These are phyloP conservation scores for Diaporthe vaccinii DNA, from an alignment of 2,329 filamentous ascomycete species.

Conservation along the genomic window DNA sequence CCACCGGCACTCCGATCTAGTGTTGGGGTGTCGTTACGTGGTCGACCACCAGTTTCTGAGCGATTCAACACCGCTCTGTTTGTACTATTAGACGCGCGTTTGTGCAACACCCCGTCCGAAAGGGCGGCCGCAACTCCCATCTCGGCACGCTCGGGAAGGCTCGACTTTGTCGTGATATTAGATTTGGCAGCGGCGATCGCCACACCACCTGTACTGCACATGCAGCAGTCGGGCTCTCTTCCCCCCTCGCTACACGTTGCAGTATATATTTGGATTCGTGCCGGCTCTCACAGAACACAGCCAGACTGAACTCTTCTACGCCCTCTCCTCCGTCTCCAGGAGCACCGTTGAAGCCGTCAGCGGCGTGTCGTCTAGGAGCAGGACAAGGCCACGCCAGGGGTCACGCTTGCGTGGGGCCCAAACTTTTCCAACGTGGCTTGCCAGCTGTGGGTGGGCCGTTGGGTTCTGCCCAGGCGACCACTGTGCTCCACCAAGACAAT, in stretches of 20 bases:
- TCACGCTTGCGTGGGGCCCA: not conserved
- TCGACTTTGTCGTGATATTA: constrained; percentile 11
- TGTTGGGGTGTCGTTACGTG: not conserved
- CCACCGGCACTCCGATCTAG: not conserved
- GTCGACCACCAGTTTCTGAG: not conserved
- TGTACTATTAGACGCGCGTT: constrained; percentile 14
- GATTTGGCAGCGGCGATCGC: constrained; percentile 9
- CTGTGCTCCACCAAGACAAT: constrained; percentile 23
- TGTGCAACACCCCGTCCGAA: constrained; percentile 12
- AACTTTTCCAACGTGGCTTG: constrained; percentile 18
- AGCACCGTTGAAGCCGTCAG: not conserved
- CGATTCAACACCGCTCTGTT: not conserved
- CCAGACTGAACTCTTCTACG: not conserved
- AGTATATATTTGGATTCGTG: not conserved
- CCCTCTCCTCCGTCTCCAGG: not conserved
- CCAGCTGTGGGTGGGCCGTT: constrained; percentile 8
- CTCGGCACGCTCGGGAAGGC: constrained; percentile 23
- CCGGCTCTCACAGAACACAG: not conserved
- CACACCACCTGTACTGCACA: constrained; percentile 3
- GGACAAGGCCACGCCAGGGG: too few relatives aligned
- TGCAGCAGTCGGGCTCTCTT: not conserved
- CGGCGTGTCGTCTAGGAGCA: not conserved
- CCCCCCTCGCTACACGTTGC: not conserved
- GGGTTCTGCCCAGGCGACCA: constrained; percentile 11
- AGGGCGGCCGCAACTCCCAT: constrained; percentile 7